Evolutionary conservation across 768 basidiomycete genomes (phyloP), one percentile per base, ranked within the genome.

Genomic region (Agrocybe pediades): DNA sequence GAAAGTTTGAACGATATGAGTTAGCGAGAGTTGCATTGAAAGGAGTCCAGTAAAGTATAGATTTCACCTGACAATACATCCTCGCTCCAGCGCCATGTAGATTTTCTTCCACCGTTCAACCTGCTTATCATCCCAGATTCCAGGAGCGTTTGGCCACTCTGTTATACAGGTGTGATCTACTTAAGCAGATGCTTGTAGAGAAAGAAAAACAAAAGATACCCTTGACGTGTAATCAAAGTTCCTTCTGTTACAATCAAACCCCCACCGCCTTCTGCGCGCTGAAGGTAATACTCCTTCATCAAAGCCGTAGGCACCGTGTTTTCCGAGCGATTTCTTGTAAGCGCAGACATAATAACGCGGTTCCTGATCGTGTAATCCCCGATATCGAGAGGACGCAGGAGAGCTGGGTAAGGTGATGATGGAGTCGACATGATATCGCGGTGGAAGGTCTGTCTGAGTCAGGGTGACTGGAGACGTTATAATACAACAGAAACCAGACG

Each of bases 121-220:
- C 52, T 79, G 76, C 21, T 72, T 71, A 24, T 68, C 56, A 50
- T 58, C 73, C 75, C 76, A 80, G n/a, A 79, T 72, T 1, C 77
- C 77, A 7, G 76, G 76, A 2, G 71, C 71, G 48, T 71, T 59
- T 9, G 66, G 69, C 71, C 73, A 77, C 54, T 75, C 72, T 4
- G 75, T 68, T 8, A 76, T 76, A 20, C 27, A 39, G 16, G 26
- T 23, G 16, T 19, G 19, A 47, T 48, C 29, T 16, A 15, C 17
- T 13, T 11, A 3, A 6, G 47, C 23, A 15, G 11, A 24, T n/a
- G 6, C 16, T 41, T 9, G 19, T 48, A 8, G 2, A 44, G 3
- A 13, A 16, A 25, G 17, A 17, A 44, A 29, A 1, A n/a, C 54
- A 13, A 25, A 11, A 41, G 66, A 16, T 30, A 74, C 75, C 74